Base-by-base conservation (phyloP, 257 asterid genomes). In the Orobanche coerulescens region DNA sequence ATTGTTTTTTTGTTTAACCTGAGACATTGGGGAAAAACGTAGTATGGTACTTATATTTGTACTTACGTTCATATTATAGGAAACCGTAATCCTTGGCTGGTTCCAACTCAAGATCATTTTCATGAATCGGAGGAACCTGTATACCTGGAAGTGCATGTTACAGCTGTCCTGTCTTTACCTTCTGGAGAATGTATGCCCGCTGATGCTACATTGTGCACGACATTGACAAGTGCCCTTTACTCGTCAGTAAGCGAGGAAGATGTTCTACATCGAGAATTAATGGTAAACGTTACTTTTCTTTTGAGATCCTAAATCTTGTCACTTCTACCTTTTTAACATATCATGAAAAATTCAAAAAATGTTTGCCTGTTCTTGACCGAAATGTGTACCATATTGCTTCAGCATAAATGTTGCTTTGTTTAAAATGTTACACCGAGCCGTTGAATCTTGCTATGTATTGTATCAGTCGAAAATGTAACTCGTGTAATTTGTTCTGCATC, bases 171-270 rank as follows among this genome's bases (percentile, higher is more conserved):
- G 33, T 86, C 85, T 73, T 75, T 75, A 48, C 90, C 97, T 68
- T 79, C 97, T 71, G 98, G 97, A 46, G 95, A 88, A 74, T 86
- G 86, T 75, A 66, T 88, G 86, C 37, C 74, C 54, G 97, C 95
- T 7, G 97, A 92, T 78, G 89, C 91, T 58, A 92, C 90, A 12
- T 67, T 84, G 79, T 86, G 95, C 76, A 77, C 98, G 46, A 73
- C 94, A 12, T 75, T 92, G 80, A 80, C 75, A 65, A 89, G 98
- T 62, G 91, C 97, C 53, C 83, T 92, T 47, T 92, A 82, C 82
- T 76, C 95, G 20, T 83, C 96, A 42, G 82, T 86, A 51, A 77
- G 76, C 6, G 97, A 88, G 74, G 95, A 86, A 75, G 94, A 84
- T 50, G 84, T 88, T 55, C 78, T 76, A 64, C 84, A 74, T 47